Conservation (phyloP, 257 asterid genomes). For the Linderniella brevidens region DNA sequence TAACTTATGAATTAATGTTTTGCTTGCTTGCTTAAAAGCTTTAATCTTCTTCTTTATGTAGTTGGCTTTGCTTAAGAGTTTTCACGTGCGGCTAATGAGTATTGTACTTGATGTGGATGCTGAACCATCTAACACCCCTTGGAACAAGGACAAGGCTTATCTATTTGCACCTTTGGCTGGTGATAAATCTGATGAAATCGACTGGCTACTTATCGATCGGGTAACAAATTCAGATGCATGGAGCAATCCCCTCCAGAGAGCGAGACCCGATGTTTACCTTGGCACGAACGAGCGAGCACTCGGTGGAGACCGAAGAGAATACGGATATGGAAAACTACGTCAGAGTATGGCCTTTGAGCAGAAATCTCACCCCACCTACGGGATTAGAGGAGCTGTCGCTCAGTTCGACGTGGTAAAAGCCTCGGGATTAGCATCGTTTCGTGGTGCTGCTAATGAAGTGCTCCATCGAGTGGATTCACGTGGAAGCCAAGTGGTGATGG, state of each 20-base stretch:
- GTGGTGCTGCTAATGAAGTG: conserved; percentile 24
- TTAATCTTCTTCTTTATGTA: conserved; percentile 8
- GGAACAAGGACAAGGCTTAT: conserved; percentile 93
- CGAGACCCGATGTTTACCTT: conserved; percentile 95
- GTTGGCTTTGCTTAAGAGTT: conserved; percentile 70
- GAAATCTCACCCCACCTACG: conserved; percentile 89
- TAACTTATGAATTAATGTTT: conserved; percentile 10
- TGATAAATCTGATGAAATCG: conserved; percentile 29
- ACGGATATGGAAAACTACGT: conserved; percentile 88
- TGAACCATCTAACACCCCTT: conserved; percentile 92
- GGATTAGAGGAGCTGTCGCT: conserved; percentile 95
- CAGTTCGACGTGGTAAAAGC: conserved; percentile 92
- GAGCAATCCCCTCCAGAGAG: conserved; percentile 93
- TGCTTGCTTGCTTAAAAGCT: neutral
- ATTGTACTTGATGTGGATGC: conserved; percentile 97
- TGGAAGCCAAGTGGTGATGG: conserved; percentile 56
- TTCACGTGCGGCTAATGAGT: conserved; percentile 97
- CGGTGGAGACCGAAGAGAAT: conserved; percentile 94
- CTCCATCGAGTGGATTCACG: conserved; percentile 22
- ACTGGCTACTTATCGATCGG: conserved; percentile 56
- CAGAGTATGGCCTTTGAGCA: conserved; percentile 68
- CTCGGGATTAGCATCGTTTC: conserved; percentile 63
- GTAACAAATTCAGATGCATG: conserved; percentile 66
- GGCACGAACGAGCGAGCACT: conserved; percentile 89
- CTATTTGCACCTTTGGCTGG: conserved; percentile 62